Conservation (phyloP, 2,329 filamentous ascomycete species). For the Cercospora nicotianae region DNA sequence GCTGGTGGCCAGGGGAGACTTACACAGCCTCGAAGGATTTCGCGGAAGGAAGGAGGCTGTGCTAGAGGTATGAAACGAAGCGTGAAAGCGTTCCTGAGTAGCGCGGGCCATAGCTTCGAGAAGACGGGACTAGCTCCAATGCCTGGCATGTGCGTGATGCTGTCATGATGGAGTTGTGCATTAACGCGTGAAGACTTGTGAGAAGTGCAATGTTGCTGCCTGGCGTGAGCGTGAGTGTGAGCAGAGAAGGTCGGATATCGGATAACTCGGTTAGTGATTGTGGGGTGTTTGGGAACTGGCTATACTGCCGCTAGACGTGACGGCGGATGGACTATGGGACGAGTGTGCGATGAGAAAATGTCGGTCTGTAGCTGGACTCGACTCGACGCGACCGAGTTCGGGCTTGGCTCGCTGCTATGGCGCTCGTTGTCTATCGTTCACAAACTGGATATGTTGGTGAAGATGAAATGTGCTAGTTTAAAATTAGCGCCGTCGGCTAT, state of each 20-base stretch:
- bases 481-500: background rate
- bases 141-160: constrained; percentile 1
- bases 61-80: constrained; percentile 9
- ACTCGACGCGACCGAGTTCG: background rate
- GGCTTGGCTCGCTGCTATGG: background rate
- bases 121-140: constrained; percentile 5
- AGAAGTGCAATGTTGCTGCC: background rate
- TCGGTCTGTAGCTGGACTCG: background rate
- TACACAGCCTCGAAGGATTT: constrained; percentile 16
- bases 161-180: constrained; percentile 1
- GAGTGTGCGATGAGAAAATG: background rate
- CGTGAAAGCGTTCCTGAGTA: constrained; percentile 10
- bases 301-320: background rate
- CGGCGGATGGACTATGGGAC: background rate
- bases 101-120: background rate
- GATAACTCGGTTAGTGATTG: background rate
- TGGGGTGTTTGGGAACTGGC: background rate
- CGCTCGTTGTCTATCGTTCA: background rate
- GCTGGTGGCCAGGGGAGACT: background rate
- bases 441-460: background rate
- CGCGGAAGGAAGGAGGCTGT: constrained; percentile 4
- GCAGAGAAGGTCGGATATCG: background rate
- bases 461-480: background rate
- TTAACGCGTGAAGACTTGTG: background rate
- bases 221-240: background rate